Base-by-base conservation (phyloP, 257 asterid species). In the Fraxinus quadrangulata region DNA sequence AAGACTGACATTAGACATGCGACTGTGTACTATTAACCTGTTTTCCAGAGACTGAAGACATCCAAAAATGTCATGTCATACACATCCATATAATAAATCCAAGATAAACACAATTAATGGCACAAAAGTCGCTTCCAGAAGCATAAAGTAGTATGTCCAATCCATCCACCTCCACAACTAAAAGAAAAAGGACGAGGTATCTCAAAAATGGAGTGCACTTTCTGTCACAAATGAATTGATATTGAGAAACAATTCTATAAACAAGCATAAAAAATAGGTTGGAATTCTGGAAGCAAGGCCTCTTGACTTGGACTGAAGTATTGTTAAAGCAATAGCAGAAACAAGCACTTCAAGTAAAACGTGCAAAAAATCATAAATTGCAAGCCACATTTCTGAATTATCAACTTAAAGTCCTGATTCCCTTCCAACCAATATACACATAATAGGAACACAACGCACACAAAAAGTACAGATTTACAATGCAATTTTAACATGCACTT, bases 321-420 rank as follows among this genome's bases (percentile, higher is more conserved):
- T 5, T 54, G 74, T 69, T 49, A 31, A 31, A 7, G 42, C 39
- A 49, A 69, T 33, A 66, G 36, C 26, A 71, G 61, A 66, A 67
- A 65, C 45, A 72, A 14, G 49, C 51, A 72, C 54, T 19, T 37
- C 23, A 6, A 19, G 26, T 54, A 54, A 54, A 54, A 51, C 49
- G 26, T 51, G 10, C 56, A 72, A 54, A 21, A 72, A 34, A 65
- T 39, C 36, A 36, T 71, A 45, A 19, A 34, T 75, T 51, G 34
- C 71, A 54, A 61, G 51, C 30, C 67, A 74, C 13, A 70, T 47
- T 13, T 14, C 66, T 14, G 14, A 31, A 76, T 73, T 39, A 73
- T 79, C 71, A 73, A 37, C 65, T 74, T 59, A 31, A 42, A 36
- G 30, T 33, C 71, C 51, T 63, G 51, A 59, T 78, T 63, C 54